phyloP scores from a whole-genome alignment of 352 stramenopile species.

The Phytophthora cryptogea region DNA sequence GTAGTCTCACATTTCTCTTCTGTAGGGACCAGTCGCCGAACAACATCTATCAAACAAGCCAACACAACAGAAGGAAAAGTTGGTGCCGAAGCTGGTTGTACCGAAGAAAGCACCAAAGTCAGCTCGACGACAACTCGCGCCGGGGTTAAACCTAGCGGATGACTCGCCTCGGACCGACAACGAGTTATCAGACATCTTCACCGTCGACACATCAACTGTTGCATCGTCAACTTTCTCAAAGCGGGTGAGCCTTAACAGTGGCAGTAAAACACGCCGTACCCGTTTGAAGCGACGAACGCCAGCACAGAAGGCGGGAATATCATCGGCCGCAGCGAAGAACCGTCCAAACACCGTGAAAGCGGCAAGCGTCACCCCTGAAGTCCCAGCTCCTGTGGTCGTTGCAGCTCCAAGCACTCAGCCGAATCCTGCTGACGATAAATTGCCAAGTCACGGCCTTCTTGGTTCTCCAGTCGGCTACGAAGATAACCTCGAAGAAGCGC shows the following conservation, averaged over 20 bases:
- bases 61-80: conserved; percentile 17
- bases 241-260: background rate
- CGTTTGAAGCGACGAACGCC: conserved; percentile 33
- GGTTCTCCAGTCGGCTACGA: conserved; percentile 31
- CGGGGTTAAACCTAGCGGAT: conserved; percentile 23
- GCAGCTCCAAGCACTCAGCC: background rate
- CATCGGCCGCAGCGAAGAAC: background rate
- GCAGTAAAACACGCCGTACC: conserved; percentile 9
- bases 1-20: conserved; percentile 6
- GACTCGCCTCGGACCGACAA: conserved; percentile 26
- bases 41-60: conserved; percentile 13
- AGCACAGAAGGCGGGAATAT: conserved; percentile 31
- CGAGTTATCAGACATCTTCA: conserved; percentile 15
- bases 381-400: background rate
- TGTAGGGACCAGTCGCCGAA: conserved; percentile 9
- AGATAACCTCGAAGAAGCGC: conserved; percentile 6
- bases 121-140: conserved; percentile 24
- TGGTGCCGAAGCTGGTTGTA: conserved; percentile 12
- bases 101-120: conserved; percentile 24
- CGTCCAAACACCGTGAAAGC: background rate
- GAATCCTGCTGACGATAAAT: conserved; percentile 6
- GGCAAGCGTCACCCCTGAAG: conserved; percentile 4
- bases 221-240: background rate
- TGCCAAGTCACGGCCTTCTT: conserved; percentile 19
- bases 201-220: background rate